These are phyloP conservation scores for Boletellus ananiceps DNA, from an alignment of 768 basidiomycete genomes.

Conservation along the genomic window DNA sequence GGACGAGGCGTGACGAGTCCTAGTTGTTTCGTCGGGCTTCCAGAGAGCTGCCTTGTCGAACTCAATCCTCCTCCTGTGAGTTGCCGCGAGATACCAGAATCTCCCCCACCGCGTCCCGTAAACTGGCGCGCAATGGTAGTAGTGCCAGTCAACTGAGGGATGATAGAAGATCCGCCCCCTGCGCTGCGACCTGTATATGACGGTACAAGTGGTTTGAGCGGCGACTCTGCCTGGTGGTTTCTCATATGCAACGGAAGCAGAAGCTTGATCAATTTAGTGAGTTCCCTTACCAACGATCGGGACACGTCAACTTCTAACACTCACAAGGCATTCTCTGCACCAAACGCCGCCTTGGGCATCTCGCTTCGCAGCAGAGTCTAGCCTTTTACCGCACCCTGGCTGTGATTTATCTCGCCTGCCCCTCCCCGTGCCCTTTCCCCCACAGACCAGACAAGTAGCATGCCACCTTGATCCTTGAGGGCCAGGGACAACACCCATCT, in stretches of 20 bases:
- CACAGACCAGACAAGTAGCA: constrained; percentile 70
- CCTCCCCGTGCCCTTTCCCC: constrained; percentile 51
- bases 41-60: constrained; percentile 58
- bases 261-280: constrained; percentile 38
- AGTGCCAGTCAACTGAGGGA: constrained; percentile 61
- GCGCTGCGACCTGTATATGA: constrained; percentile 39
- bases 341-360: constrained; percentile 68
- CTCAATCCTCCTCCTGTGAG: constrained; percentile 65
- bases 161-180: constrained; percentile 30
- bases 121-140: constrained; percentile 75
- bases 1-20: constrained; percentile 43
- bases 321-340: constrained; percentile 81
- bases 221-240: constrained; percentile 49
- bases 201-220: constrained; percentile 44
- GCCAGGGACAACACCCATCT: constrained; percentile 79
- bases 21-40: constrained; percentile 70
- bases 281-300: not conserved
- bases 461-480: constrained; percentile 84
- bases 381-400: constrained; percentile 77
- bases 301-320: constrained; percentile 18
- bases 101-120: constrained; percentile 51
- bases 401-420: constrained; percentile 50
- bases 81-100: constrained; percentile 42
- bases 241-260: constrained; percentile 48
- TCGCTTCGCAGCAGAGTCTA: constrained; percentile 78